Evolutionary conservation across 1,284 basidiomycete species (phyloP).

Genomic region (Leccinum ponderosum): DNA sequence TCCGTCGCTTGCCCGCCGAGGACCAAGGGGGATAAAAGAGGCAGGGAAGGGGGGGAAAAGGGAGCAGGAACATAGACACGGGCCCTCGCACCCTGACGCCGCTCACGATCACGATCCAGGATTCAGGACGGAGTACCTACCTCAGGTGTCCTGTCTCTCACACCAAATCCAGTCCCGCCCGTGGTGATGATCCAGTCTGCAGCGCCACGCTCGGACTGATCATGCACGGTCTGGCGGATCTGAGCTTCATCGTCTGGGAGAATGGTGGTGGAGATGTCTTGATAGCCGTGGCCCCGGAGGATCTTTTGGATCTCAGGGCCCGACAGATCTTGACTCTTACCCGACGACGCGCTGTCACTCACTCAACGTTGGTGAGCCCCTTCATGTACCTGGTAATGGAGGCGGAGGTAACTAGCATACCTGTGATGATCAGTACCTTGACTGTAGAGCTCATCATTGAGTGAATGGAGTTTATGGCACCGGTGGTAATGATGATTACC

Average conservation of each 20-base stretch:
- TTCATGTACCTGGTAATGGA: background rate
- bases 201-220: slow-evolving; percentile 44
- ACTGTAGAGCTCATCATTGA: slow-evolving; percentile 19
- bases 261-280: slow-evolving; percentile 39
- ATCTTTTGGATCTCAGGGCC: slow-evolving; percentile 61
- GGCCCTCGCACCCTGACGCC: background rate
- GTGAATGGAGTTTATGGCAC: background rate
- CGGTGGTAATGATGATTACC: background rate
- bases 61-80: background rate
- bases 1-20: background rate
- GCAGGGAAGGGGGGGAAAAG: background rate
- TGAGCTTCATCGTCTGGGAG: slow-evolving; percentile 64
- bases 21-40: background rate
- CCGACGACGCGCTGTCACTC: slow-evolving; percentile 64
- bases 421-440: slow-evolving; percentile 29
- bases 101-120: background rate
- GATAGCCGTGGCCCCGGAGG: slow-evolving; percentile 43
- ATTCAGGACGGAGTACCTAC: slow-evolving; percentile 38
- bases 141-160: slow-evolving; percentile 80
- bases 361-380: slow-evolving; percentile 41
- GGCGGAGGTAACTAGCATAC: slow-evolving; percentile 8
- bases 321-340: slow-evolving; percentile 59
- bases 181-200: slow-evolving; percentile 80
- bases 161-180: slow-evolving; percentile 86
- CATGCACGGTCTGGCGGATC: slow-evolving; percentile 50